Conservation (phyloP, 305 asterid species). For the Salvia sclarea region DNA sequence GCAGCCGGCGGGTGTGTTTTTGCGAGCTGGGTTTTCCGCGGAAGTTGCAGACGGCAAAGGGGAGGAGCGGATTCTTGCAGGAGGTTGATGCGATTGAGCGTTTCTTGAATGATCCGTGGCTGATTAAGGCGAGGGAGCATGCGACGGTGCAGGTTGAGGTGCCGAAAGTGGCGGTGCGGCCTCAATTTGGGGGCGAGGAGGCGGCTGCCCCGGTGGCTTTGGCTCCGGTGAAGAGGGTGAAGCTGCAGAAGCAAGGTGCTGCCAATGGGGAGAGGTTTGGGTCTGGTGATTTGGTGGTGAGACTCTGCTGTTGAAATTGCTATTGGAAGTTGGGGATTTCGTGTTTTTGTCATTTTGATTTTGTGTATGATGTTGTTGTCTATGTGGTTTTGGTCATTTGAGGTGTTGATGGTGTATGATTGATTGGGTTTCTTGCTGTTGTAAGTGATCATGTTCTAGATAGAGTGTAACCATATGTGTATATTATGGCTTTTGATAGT, state of each 20-base stretch:
- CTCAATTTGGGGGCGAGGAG: slow-evolving; percentile 38
- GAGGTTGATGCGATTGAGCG: slow-evolving; percentile 58
- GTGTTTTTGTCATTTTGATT: neutral
- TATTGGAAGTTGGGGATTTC: neutral
- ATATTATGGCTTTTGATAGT: no score
- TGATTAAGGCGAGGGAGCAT: slow-evolving; percentile 50
- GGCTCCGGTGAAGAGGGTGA: slow-evolving; percentile 59
- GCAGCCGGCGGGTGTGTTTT: slow-evolving; percentile 66
- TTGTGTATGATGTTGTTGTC: neutral
- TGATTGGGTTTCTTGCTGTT: neutral
- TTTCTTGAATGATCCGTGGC: slow-evolving; percentile 73
- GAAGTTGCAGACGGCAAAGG: slow-evolving; percentile 47
- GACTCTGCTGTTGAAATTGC: slow-evolving; percentile 16
- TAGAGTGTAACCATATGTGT: neutral
- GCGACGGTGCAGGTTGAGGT: slow-evolving; percentile 70
- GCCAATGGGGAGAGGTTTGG: slow-evolving; percentile 65
- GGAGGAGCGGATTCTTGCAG: slow-evolving; percentile 43
- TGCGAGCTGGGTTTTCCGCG: slow-evolving; percentile 65
- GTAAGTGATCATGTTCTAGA: neutral
- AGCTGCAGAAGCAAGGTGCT: slow-evolving; percentile 65
- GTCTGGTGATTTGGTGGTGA: slow-evolving; percentile 66
- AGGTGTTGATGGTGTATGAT: neutral
- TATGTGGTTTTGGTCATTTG: neutral
- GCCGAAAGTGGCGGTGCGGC: slow-evolving; percentile 57
- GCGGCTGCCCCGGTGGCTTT: slow-evolving; percentile 47